Evolutionary conservation across 495 filamentous ascomycete genomes (phyloP), one percentile per base, ranked within the genome.

Genomic region (Aspergillus carlsbadensis): DNA sequence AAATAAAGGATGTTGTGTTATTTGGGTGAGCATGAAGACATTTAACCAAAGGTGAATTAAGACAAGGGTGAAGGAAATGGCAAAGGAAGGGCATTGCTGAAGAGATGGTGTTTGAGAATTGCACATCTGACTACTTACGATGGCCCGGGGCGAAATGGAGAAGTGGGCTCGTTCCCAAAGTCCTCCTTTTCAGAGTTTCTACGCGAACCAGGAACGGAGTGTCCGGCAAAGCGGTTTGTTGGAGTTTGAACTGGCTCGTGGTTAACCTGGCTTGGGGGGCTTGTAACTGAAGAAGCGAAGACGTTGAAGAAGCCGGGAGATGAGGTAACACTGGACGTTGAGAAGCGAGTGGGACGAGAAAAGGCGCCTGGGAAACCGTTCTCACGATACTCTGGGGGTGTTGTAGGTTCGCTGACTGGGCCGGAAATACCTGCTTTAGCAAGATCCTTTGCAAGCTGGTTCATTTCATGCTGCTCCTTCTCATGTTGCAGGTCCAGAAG

Each of bases 371-470:
- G 82, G 63, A 94, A 86, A 31, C 84, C 82, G 49, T 81, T 79
- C 49, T 96, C 91, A 58, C 84, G 87, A 67, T 91, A 90, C 68
- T 98, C 94, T 17, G 94, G 94, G n/a, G 94, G 94, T 15, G 95
- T 98, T 11, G 94, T 96, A 8, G 93, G 93, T 73, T 98, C 92
- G 49, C 91, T 93, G 69, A 90, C 86, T 54, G 90, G 87, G 34
- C 89, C 89, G 56, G 81, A 71, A n/a, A 80, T 65, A 40, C 76
- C 78, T 74, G 72, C 82, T 73, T 69, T 81, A 70, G 61, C 84
- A 58, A 97, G 74, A 51, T 91, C 88, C 61, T 89, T 85, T 55
- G 87, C 86, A 69, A 97, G 86, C 69, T 86, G 83, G 24, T 85
- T 84, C 66, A 96, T 86, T 63, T 96, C 90, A 46, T 84, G 81